Evolutionary conservation across 768 basidiomycete genomes (phyloP).

Genomic region (Cantharellus cinnabarinus): DNA sequence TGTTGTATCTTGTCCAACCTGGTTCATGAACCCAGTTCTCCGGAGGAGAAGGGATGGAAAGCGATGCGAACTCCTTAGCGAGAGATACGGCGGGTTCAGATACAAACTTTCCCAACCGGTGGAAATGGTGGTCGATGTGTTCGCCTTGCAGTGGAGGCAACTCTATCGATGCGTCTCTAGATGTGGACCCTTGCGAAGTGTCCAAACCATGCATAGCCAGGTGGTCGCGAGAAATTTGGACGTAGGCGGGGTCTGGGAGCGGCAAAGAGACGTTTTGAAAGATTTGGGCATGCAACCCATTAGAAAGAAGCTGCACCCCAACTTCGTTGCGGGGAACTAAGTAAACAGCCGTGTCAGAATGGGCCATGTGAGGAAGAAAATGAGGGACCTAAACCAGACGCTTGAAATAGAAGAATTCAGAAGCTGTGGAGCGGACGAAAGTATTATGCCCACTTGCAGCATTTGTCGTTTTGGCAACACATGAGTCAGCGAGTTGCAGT

Average conservation of each 20-base stretch:
- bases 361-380: not conserved
- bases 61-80: conserved; percentile 34
- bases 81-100: conserved; percentile 64
- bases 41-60: conserved; percentile 40
- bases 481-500: not conserved
- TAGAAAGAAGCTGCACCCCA: conserved; percentile 85
- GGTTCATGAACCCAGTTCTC: conserved; percentile 32
- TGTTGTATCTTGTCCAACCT: conserved; percentile 81
- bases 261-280: conserved; percentile 53
- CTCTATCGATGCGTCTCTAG: conserved; percentile 61
- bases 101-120: conserved; percentile 44
- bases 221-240: conserved; percentile 64
- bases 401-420: not conserved
- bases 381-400: not conserved
- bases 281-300: conserved; percentile 59
- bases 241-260: conserved; percentile 33
- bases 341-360: not conserved
- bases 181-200: conserved; percentile 53
- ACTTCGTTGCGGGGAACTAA: conserved; percentile 34
- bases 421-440: not conserved
- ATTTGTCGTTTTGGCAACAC: not conserved
- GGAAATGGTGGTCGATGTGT: conserved; percentile 76
- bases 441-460: not conserved
- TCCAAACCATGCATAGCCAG: conserved; percentile 66
- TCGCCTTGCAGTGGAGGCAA: conserved; percentile 68